Evolutionary conservation across 176 grass and related monocot genomes (phyloP).

Genomic region (Miscanthus lutarioriparius): DNA sequence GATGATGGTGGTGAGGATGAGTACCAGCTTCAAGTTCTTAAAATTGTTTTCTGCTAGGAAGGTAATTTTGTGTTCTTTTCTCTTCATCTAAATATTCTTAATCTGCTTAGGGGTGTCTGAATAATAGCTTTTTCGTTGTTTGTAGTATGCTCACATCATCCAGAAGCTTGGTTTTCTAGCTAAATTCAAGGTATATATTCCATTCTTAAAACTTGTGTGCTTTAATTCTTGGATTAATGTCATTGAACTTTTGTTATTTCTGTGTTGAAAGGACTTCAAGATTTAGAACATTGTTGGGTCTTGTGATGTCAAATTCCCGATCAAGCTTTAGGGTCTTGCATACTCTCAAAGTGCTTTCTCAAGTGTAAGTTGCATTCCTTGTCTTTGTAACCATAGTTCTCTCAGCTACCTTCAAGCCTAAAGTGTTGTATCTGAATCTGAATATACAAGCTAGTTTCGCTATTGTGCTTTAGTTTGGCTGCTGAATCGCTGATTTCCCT

Average conservation of each 20-base stretch:
- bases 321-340: constrained; percentile 85
- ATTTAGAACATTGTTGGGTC: constrained; percentile 95
- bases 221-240: background rate
- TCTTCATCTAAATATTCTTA: no score
- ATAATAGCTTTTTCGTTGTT: background rate
- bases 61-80: no score
- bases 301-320: constrained; percentile 90
- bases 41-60: no score
- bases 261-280: constrained; percentile 69
- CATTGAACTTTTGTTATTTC: background rate
- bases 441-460: no score
- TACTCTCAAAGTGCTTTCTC: constrained; percentile 94
- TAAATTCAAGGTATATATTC: constrained; percentile 78
- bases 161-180: constrained; percentile 96
- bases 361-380: constrained; percentile 52
- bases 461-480: no score
- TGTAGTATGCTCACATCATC: constrained; percentile 95
- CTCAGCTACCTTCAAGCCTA: no score
- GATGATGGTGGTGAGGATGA: no score
- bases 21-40: no score
- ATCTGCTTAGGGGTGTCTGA: no score
- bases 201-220: background rate
- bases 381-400: background rate
- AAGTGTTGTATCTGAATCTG: no score
- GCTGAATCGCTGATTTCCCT: no score